Conservation (phyloP, 805 yeast genomes). For the Candida endomychidarum region DNA sequence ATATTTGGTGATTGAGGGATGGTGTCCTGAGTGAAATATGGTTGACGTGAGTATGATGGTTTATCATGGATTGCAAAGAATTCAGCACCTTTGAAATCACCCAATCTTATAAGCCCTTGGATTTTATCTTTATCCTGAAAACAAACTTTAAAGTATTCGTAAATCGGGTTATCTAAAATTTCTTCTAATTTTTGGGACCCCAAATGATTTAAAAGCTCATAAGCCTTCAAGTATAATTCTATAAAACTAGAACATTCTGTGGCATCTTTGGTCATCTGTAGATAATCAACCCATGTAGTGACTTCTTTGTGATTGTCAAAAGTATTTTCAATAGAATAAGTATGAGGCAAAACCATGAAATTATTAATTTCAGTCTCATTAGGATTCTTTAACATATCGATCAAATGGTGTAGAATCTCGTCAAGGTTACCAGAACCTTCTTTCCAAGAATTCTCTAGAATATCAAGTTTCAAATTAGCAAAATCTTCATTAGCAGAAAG, state of each 20-base stretch:
- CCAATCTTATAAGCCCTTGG: slow-evolving; percentile 18
- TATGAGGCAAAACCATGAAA: slow-evolving; percentile 25
- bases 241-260: slow-evolving; percentile 30
- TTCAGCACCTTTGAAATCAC: slow-evolving; percentile 39
- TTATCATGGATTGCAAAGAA: slow-evolving; percentile 22
- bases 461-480: slow-evolving; percentile 33
- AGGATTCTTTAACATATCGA: slow-evolving; percentile 19
- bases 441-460: slow-evolving; percentile 29
- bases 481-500: slow-evolving; percentile 24
- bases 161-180: slow-evolving; percentile 5
- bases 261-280: slow-evolving; percentile 24
- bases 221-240: slow-evolving; percentile 31
- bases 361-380: slow-evolving; percentile 22
- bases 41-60: slow-evolving; percentile 22
- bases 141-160: slow-evolving; percentile 10
- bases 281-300: slow-evolving; percentile 37
- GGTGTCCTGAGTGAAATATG: slow-evolving; percentile 17
- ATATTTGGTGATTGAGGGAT: neutral
- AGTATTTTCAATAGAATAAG: slow-evolving; percentile 31
- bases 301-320: slow-evolving; percentile 21
- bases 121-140: slow-evolving; percentile 10
- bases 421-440: slow-evolving; percentile 19
- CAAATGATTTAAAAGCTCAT: slow-evolving; percentile 25
- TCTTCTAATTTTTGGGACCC: slow-evolving; percentile 4
- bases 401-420: slow-evolving; percentile 29